Evolutionary conservation across 768 basidiomycete species (phyloP), one percentile per base, ranked within the genome.

Genomic region (Gloeopeniophorella convolvens): DNA sequence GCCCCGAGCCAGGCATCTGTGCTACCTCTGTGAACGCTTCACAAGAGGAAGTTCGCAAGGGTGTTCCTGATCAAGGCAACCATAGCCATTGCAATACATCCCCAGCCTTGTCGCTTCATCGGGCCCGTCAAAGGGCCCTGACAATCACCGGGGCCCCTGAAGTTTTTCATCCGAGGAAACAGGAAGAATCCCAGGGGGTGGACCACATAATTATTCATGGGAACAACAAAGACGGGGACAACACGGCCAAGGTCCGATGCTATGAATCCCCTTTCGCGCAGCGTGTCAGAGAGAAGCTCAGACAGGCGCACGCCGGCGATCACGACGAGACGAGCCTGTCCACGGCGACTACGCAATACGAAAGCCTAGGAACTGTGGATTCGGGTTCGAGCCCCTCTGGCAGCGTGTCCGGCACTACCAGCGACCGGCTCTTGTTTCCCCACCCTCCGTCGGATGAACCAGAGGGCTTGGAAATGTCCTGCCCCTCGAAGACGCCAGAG

Each of bases 211-310:
- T 12, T 15, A 5, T 13, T 20, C 16, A 36, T 9, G 28, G 13
- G 9, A 26, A 46, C 31, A 20, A 30, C 21, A 26, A n/a, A 36
- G 20, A 36, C 40, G 45, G n/a, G 45, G 27, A 24, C 15, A 16
- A 7, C 4, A 42, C 15, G 24, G 37, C 15, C 8, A 51, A 50
- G 54, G 56, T 48, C 20, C 45, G 43, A 9, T 56, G 59, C 35
- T 66, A 36, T 36, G 54, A 63, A 16, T 68, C 72, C 16, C 68
- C 69, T 4, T 77, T 80, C 62, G 62, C 72, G 31, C 55, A 59
- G 28, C 73, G 73, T 40, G 69, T 74, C 4, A 69, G 72, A 48
- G 68, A 74, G 45, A 76, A 74, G 55, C 61, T 69, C 23, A 58
- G 35, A 27, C 36, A 45, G 4, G 48, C 28, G 32, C 34, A 47